Evolutionary conservation across 106 monocot species (phyloP).

Genomic region (Alisma plantagoaquatica): DNA sequence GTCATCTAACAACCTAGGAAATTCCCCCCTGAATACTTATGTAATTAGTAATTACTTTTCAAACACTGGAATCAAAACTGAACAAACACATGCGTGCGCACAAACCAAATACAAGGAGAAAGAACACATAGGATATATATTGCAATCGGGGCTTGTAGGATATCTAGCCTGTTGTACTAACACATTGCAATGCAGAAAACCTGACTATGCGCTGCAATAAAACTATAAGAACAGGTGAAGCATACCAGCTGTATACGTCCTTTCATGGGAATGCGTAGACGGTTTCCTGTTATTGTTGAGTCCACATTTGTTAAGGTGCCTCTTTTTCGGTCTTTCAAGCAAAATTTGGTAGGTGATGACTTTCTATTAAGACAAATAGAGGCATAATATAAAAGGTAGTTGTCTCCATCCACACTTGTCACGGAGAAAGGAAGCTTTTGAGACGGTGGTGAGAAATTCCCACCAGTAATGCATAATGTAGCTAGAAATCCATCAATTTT

Average conservation of each 20-base stretch:
- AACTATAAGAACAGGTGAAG: no score
- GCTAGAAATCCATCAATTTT: conserved; percentile 93
- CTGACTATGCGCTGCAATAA: no score
- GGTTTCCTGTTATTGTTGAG: conserved; percentile 50
- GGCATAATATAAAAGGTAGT: conserved; percentile 75
- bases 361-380: conserved; percentile 72
- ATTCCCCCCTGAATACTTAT: no score
- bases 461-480: conserved; percentile 74
- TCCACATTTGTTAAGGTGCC: conserved; percentile 69
- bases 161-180: no score
- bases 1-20: no score
- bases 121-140: no score
- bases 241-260: conserved; percentile 97
- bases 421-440: conserved; percentile 89
- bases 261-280: conserved; percentile 76
- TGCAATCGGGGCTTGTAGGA: no score
- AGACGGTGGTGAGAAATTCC: conserved; percentile 60
- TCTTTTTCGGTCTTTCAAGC: conserved; percentile 40
- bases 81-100: no score
- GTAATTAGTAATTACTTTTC: no score
- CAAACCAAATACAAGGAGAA: no score
- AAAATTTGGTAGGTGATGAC: conserved; percentile 28
- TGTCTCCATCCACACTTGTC: conserved; percentile 77
- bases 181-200: no score
- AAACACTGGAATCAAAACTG: no score